Base-by-base conservation (phyloP, 805 yeast species). In the Yarrowia bubula region DNA sequence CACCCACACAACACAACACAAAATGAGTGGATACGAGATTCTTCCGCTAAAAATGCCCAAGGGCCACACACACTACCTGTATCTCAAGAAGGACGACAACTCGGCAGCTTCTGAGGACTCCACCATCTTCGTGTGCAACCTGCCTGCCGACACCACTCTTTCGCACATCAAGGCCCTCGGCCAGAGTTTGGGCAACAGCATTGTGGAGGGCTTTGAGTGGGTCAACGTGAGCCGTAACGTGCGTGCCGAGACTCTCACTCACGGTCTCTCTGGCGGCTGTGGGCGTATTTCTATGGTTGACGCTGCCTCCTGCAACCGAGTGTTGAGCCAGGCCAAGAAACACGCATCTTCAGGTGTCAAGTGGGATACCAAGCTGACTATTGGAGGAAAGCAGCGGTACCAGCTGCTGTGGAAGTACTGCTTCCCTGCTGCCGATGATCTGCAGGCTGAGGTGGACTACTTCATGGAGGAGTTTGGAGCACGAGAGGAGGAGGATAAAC, bases 201-300 rank as follows among this genome's bases (percentile, higher is more conserved):
- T 75, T 14, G 71, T 76, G n/a, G 72, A 75, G 46, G 64, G 43
- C 9, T 58, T 58, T 8, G 64, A 58, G 51, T 58, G 64, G 64
- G 51, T 58, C 31, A 58, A 67, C 8, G 72, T 74, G 71, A 69
- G 72, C 15, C 67, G 61, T 9, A 70, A 64, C 79, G 72, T 71
- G 37, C 55, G 57, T 1, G 57, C 47, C 17, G 66, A 64, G 39
- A 13, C 44, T 33, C 51, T 58, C 11, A 58, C 64, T 1, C 64
- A 58, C 43, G 64, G 64, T 13, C 43, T 58, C 6, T 33, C 42
- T 11, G 70, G 72, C 15, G 75, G 75, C 2, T 70, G 81, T 65
- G 93, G 90, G 0, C 77, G 90, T 8, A 80, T 90, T 47, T 84
- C 86, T 33, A 86, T 91, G 72, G 83, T 92, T 7, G 98, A 91